Evolutionary conservation across 148 eudicot genomes (phyloP), one percentile per base, ranked within the genome.

Genomic region (Chenopodium formosanum): DNA sequence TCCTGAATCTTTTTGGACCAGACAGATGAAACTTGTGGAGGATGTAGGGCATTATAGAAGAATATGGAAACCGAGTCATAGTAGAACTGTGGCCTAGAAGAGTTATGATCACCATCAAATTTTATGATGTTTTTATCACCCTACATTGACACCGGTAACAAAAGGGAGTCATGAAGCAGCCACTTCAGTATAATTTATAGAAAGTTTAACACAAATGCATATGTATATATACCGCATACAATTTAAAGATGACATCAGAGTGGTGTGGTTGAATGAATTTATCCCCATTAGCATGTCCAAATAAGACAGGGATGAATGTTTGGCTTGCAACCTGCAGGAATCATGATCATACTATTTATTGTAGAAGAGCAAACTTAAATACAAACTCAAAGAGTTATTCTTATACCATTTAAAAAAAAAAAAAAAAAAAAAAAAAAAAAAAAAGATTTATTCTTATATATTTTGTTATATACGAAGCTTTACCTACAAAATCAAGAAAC

Each of bases 41-140:
- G 98, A 74, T 83, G 92, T 68, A 94, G 97, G 60, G 90, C 85
- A 44, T 94, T 91, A 84, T 87, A 85, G 88, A 94, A 94, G 87
- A 94, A 94, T 76, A 92, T 86, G 60, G 97, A 91, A 73, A 94
- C 91, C 0, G 97, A 89, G 70, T 94, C 98, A 86, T 92, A 92
- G 86, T 87, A 94, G 77, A 90, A 91, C 73, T 92, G 97, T 53
- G 98, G 97, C 73, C 98, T 89, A 44, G 98, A 91, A 75, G 98
- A 92, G 87, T 94, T 94, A 84, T 94, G 98, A 89, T 94, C 98
- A 48, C 98, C 98, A 72, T 93, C 93, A 86, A 94, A 92, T 82
- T 92, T 92, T 77, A 94, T 90, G 78, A 94, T 91, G 87, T 88
- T 91, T 86, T 94, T 94, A 86, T 90, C 95, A 58, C 97, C 98